Evolutionary conservation across 176 grass and related monocot genomes (phyloP).

Genomic region (Rhynchospora pubera): DNA sequence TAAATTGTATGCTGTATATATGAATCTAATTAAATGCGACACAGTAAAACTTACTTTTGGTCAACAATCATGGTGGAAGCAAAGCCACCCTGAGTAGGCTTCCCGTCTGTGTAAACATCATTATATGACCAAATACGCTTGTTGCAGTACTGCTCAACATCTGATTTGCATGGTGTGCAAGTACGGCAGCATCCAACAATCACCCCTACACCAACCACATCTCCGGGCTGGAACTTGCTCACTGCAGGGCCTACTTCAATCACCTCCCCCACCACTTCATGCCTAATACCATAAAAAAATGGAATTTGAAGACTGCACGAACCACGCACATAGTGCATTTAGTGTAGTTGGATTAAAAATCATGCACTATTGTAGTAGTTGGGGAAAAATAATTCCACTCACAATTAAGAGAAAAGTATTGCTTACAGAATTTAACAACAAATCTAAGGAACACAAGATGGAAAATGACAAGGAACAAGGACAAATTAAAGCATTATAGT

Average conservation of each 20-base stretch:
- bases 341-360: not conserved
- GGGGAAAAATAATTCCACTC: not conserved
- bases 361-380: not conserved
- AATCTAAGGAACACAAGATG: not conserved
- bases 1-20: not conserved
- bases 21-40: not conserved
- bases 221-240: constrained; percentile 36
- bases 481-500: not conserved
- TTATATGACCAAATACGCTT: constrained; percentile 96
- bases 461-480: not conserved
- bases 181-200: constrained; percentile 75
- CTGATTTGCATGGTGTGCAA: constrained; percentile 72
- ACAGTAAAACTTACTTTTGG: constrained; percentile 63
- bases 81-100: constrained; percentile 78
- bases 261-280: constrained; percentile 94
- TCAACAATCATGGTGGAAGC: constrained; percentile 82
- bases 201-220: constrained; percentile 59
- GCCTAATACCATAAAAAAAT: constrained; percentile 27
- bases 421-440: not conserved
- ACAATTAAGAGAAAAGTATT: not conserved
- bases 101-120: constrained; percentile 81
- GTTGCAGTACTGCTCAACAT: constrained; percentile 91
- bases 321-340: not conserved
- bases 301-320: not conserved
- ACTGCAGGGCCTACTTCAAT: constrained; percentile 64